Conservation (phyloP, 1,139 yeast genomes). For the Taphrina sp. region DNA sequence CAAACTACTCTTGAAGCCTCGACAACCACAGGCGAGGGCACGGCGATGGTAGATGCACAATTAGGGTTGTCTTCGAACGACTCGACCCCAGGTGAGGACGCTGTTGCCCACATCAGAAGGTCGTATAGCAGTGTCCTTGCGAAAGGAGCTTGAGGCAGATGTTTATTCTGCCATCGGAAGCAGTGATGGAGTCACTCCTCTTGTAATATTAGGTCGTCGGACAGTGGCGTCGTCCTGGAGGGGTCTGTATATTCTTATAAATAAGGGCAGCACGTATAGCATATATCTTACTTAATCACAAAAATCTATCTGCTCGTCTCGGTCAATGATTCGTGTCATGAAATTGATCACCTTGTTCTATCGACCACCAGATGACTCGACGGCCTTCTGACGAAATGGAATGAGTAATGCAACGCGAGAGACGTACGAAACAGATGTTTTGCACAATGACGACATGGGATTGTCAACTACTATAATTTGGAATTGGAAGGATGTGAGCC, state of each 20-base stretch:
- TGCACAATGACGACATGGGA: not conserved
- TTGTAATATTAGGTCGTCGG: not conserved
- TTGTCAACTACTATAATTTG: not conserved
- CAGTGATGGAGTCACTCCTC: not conserved
- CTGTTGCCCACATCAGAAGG: too few relatives aligned
- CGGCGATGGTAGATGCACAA: too few relatives aligned
- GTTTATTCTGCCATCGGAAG: not conserved
- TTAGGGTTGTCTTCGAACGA: too few relatives aligned
- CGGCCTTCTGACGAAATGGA: not conserved
- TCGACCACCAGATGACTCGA: not conserved
- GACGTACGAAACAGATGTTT: not conserved
- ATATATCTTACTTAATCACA: not conserved
- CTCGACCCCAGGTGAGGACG: too few relatives aligned
- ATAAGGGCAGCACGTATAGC: not conserved
- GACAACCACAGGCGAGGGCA: not conserved
- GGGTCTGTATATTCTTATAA: not conserved
- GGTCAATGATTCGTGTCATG: not conserved
- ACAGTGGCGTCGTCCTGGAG: not conserved
- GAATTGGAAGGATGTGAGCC: not conserved
- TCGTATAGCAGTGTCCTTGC: slow-evolving; percentile 13
- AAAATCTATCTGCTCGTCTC: not conserved
- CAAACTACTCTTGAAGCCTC: not conserved
- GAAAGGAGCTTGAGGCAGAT: not conserved
- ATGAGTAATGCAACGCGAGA: not conserved
- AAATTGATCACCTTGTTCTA: not conserved